Evolutionary conservation across 148 eudicot species (phyloP), one percentile per base, ranked within the genome.

Genomic region (Vaccinium myrtillus): DNA sequence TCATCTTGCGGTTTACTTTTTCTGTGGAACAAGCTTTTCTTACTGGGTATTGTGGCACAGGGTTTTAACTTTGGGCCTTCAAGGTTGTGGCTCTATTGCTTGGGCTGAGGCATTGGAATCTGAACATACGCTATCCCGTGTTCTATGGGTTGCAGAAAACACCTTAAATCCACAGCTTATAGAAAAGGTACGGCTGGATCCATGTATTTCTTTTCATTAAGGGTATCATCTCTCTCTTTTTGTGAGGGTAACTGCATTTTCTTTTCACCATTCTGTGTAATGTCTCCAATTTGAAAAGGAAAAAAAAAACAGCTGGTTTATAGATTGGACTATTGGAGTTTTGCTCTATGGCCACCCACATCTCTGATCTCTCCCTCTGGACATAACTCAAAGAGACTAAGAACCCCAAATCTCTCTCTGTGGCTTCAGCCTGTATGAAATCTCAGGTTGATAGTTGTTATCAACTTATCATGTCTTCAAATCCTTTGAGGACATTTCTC

Each of bases 141-240:
- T 94, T 81, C 90, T 96, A 81, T 96, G 99, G 98, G 89, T 96
- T 88, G 88, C 89, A 81, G 98, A 96, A 84, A 94, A 96, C 87
- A 87, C 99, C 79, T 89, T 96, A 85, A 96, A 94, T 86, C 91
- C 93, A 23, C 88, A 87, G 74, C 95, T 96, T 73, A 88, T 90
- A 82, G 98, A 94, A 91, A 96, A 91, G 98, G 99, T 49, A 15
- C 14, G 14, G 48, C 73, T 21, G 23, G 23, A 48, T 48, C 25
- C 32, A 49, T 11, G 7, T 70, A 32, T 51, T 23, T 39, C 61
- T 56, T 59, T 76, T 46, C 12, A 18, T 70, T 49, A 54, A 13
- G 25, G 13, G 53, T 79, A 46, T 14, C 2, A 10, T 18, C 6
- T 82, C 12, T 39, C 61, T 77, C 55, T 36, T 21, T 59, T 51